phyloP scores from a whole-genome alignment of 2,329 filamentous ascomycete species.

The Fusarium bulbicola region DNA sequence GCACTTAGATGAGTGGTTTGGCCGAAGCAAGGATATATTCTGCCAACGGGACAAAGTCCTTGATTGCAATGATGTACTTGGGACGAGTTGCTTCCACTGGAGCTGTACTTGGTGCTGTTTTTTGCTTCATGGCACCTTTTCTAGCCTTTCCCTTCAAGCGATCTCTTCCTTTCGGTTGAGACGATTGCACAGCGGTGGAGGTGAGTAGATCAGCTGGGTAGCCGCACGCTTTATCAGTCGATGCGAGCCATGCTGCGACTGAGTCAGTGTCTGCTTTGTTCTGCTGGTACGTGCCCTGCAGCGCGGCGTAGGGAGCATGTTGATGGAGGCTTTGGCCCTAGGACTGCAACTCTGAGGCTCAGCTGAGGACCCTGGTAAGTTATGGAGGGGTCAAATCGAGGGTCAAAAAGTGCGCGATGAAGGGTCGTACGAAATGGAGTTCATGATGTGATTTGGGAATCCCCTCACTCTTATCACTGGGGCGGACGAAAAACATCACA shows the following conservation, averaged over 20 bases:
- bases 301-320: too few relatives aligned
- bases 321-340: too few relatives aligned
- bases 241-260: neutral
- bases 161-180: neutral
- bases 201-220: slow-evolving; percentile 36
- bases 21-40: neutral
- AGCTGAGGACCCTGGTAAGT: neutral
- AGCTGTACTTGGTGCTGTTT: neutral
- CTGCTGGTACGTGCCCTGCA: slow-evolving; percentile 30
- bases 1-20: neutral
- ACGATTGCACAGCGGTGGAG: neutral
- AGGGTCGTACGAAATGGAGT: too few relatives aligned
- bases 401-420: rapidly evolving
- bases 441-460: neutral
- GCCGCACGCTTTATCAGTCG: neutral
- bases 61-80: slow-evolving; percentile 45
- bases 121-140: slow-evolving; percentile 14
- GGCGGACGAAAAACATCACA: too few relatives aligned
- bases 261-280: neutral
- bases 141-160: slow-evolving; percentile 44
- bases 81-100: neutral
- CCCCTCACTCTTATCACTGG: neutral
- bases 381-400: too few relatives aligned
- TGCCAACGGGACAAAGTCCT: neutral
- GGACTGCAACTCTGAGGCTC: neutral